phyloP scores from a whole-genome alignment of 2,329 filamentous ascomycete genomes.

The Clonostachys rhizophaga region DNA sequence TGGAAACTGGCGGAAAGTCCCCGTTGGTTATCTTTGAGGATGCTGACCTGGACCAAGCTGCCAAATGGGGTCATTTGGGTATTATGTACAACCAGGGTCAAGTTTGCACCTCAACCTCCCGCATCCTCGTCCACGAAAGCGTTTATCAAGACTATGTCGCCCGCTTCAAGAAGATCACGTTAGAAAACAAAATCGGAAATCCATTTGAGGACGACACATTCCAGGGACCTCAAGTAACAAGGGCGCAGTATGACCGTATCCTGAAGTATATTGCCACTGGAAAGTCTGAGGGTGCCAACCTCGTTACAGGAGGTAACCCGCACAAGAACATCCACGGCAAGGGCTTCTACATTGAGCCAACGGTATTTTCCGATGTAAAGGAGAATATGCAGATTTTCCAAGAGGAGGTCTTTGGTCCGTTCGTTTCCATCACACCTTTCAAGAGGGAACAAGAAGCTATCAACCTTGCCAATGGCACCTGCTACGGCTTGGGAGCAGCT shows the following conservation, averaged over 20 bases:
- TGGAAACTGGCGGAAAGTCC: conserved; percentile 71
- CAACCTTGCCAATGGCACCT: conserved; percentile 65
- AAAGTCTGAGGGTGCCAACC: conserved; percentile 45
- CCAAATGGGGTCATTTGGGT: conserved; percentile 67
- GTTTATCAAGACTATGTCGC: conserved; percentile 81
- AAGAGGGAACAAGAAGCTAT: conserved; percentile 73
- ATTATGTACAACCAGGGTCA: conserved; percentile 58
- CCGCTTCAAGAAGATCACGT: conserved; percentile 68
- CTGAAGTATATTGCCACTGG: conserved; percentile 69
- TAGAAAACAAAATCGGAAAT: conserved; percentile 70
- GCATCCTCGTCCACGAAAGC: conserved; percentile 75
- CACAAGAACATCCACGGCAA: conserved; percentile 25
- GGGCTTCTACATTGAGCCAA: conserved; percentile 83
- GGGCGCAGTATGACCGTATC: conserved; percentile 79
- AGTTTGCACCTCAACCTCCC: conserved; percentile 66
- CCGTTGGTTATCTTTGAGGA: conserved; percentile 73
- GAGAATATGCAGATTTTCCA: conserved; percentile 81
- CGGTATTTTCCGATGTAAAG: conserved; percentile 75
- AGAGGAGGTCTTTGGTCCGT: conserved; percentile 86
- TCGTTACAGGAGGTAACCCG: conserved; percentile 56
- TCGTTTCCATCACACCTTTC: conserved; percentile 78
- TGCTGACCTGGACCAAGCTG: conserved; percentile 67
- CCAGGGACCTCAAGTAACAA: conserved; percentile 78
- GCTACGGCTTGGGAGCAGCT: conserved; percentile 72
- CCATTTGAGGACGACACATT: conserved; percentile 71